Evolutionary conservation across 2,329 filamentous ascomycete species (phyloP).

Genomic region (Didymella sp.): DNA sequence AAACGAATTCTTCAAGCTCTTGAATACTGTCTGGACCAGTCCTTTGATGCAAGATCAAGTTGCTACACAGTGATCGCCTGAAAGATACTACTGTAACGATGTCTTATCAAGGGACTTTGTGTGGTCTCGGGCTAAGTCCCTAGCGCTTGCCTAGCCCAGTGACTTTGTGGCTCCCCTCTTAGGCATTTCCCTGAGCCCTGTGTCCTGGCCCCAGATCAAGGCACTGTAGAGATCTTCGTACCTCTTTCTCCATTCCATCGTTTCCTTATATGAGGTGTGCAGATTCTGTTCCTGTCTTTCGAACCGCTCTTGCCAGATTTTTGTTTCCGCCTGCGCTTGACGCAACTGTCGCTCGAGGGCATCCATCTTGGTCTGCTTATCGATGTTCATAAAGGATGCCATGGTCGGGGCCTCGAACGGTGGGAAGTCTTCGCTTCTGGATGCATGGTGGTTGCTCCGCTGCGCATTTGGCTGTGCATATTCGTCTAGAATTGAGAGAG

Average conservation of each 20-base stretch:
- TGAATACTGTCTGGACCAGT: constrained; percentile 9
- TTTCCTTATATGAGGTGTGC: neutral
- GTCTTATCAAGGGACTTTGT: too few relatives aligned
- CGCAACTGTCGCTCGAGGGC: neutral
- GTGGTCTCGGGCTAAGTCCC: neutral
- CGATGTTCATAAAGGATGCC: constrained; percentile 5
- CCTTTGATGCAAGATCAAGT: neutral
- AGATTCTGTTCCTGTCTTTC: constrained; percentile 4
- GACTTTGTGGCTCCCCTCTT: constrained; percentile 1
- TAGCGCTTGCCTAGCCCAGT: neutral
- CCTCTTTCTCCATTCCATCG: constrained; percentile 12
- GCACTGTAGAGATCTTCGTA: constrained; percentile 16
- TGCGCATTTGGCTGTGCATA: neutral
- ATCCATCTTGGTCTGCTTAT: neutral
- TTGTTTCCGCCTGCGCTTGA: constrained; percentile 3
- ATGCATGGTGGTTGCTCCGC: neutral
- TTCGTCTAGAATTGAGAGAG: neutral
- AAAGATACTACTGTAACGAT: too few relatives aligned
- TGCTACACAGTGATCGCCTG: neutral
- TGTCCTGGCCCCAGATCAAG: neutral
- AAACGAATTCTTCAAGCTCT: constrained; percentile 29
- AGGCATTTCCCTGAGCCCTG: neutral
- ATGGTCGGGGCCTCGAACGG: neutral
- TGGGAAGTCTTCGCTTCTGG: neutral
- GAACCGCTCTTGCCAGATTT: constrained; percentile 7